Evolutionary conservation across 2,329 filamentous ascomycete species (phyloP).

Genomic region (Elsinoe batatas): DNA sequence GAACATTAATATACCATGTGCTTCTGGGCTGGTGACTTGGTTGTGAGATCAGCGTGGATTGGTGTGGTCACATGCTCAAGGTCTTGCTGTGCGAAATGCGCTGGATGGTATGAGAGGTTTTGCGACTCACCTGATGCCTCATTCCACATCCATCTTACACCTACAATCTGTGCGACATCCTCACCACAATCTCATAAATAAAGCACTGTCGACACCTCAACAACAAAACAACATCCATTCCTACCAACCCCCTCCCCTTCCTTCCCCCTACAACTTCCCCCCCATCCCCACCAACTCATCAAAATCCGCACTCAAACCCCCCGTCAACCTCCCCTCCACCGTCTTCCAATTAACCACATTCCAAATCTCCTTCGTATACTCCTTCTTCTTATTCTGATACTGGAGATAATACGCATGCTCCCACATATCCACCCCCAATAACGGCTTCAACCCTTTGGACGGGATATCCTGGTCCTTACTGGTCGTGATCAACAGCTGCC

Average conservation of each 20-base stretch:
- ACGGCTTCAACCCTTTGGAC: slow-evolving; percentile 52
- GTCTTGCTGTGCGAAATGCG: no score
- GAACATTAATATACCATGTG: no score
- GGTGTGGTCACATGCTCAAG: no score
- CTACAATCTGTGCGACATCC: no score
- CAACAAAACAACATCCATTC: neutral
- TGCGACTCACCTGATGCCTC: no score
- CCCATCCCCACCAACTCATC: neutral
- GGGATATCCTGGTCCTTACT: slow-evolving; percentile 83
- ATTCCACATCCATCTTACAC: no score
- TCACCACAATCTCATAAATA: no score
- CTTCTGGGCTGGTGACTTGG: no score
- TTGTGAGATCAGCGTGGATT: no score
- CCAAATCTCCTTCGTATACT: slow-evolving; percentile 69
- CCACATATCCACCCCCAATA: slow-evolving; percentile 83
- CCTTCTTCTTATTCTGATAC: slow-evolving; percentile 67
- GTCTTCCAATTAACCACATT: slow-evolving; percentile 69
- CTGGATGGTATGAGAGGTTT: no score
- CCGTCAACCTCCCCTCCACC: slow-evolving; percentile 51
- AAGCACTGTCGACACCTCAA: no score
- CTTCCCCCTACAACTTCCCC: neutral
- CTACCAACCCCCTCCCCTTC: neutral
- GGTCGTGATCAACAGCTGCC: slow-evolving; percentile 59
- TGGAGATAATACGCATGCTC: slow-evolving; percentile 88
- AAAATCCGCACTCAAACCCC: neutral